A percentile compares a stretch with the other conserved stretches of the same genome.
Evolutionary conservation across 352 stramenopile genomes (phyloP).

Genomic region (Globisporangium viniferum): DNA sequence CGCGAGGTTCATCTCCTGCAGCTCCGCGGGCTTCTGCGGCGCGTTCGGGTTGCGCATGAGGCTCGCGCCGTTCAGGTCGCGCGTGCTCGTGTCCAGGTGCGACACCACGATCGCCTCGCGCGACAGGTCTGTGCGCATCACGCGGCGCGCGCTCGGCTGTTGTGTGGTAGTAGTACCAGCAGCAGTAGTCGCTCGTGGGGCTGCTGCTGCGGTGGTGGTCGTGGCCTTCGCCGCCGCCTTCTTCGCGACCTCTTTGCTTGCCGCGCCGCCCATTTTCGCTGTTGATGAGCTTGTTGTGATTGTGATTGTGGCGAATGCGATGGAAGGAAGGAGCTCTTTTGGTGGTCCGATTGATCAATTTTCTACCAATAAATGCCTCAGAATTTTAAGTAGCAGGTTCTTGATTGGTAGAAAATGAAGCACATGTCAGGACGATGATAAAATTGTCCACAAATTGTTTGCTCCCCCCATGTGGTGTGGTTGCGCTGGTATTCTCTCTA

Average conservation of each 20-base stretch:
- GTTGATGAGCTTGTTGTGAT: not conserved
- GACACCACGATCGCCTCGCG: conserved; percentile 32
- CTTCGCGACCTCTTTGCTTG: conserved; percentile 16
- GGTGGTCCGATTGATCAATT: conserved; percentile 1
- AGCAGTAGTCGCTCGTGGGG: not conserved
- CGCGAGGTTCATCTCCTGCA: conserved; percentile 58
- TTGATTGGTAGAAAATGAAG: conserved; percentile 2
- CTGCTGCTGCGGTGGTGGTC: not conserved
- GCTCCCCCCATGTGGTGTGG: not conserved
- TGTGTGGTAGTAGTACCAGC: not conserved
- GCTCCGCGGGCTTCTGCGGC: conserved; percentile 18
- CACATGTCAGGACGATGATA: not conserved
- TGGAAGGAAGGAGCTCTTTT: conserved; percentile 11
- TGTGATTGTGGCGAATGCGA: not conserved
- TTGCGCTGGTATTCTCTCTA: not conserved
- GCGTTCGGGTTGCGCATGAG: conserved; percentile 20
- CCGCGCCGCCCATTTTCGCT: conserved; percentile 14
- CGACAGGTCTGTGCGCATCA: conserved; percentile 43
- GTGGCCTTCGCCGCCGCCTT: conserved; percentile 11
- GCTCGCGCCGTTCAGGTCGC: conserved; percentile 21
- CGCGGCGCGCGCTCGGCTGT: not conserved
- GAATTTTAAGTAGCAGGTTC: no score
- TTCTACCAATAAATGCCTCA: not conserved
- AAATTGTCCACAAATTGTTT: no score
- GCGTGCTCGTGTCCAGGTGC: conserved; percentile 21